phyloP scores from a whole-genome alignment of 345 rosid genomes.

The Linum lewisii region DNA sequence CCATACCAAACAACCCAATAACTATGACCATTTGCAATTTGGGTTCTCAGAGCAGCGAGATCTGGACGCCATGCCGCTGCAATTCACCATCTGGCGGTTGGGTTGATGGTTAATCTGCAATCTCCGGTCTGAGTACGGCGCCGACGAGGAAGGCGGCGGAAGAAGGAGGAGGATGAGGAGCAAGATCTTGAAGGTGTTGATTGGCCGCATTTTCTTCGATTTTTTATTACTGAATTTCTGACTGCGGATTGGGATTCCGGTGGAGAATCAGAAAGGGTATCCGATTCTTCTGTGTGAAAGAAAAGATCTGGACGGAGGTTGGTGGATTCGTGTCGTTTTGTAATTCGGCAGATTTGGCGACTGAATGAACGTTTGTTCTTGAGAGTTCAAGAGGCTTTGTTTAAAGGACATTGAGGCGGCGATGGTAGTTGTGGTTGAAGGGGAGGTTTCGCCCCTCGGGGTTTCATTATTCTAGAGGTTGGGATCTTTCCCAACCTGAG shows the following conservation, averaged over 20 bases:
- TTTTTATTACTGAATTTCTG: not conserved
- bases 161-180: constrained; percentile 10
- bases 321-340: not conserved
- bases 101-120: constrained; percentile 7
- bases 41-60: constrained; percentile 48
- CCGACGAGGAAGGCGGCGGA: constrained; percentile 9
- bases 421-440: too few relatives aligned
- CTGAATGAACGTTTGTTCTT: not conserved
- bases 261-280: not conserved
- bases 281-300: not conserved
- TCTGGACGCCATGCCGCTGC: constrained; percentile 45
- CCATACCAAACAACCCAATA: too few relatives aligned
- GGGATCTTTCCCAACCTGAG: too few relatives aligned
- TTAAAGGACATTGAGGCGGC: not conserved
- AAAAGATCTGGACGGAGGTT: not conserved
- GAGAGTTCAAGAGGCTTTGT: too few relatives aligned
- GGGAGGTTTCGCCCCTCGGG: too few relatives aligned
- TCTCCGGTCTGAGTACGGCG: constrained; percentile 19
- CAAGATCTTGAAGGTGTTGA: not conserved
- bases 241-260: not conserved
- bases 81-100: constrained; percentile 32
- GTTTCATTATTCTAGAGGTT: too few relatives aligned
- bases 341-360: not conserved
- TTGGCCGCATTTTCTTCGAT: not conserved
- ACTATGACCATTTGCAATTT: constrained; percentile 70